A percentile compares a stretch with the other conserved stretches of the same genome.
Evolutionary conservation across 345 rosid species (phyloP).

Genomic region (Salix viminalis): DNA sequence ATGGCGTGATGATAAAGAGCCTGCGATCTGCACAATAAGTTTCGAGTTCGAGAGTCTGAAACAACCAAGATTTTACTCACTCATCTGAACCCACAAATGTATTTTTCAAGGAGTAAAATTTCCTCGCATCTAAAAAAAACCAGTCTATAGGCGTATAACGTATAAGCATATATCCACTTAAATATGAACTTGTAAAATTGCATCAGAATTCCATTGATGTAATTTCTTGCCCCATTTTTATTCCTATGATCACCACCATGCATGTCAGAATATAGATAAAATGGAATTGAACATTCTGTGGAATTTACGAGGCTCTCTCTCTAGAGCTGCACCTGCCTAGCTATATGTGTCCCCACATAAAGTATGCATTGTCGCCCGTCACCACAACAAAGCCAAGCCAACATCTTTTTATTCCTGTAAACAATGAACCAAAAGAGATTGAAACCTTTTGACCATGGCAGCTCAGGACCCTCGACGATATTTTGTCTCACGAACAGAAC

Average conservation of each 20-base stretch:
- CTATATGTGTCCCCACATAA: conserved; percentile 19
- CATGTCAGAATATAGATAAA: neutral
- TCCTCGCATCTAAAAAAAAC: too few species aligned
- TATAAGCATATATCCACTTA: too few species aligned
- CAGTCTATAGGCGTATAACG: too few species aligned
- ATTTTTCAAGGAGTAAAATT: too few species aligned
- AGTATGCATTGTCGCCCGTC: conserved; percentile 18
- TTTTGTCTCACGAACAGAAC: neutral
- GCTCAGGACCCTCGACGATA: neutral
- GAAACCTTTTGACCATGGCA: conserved; percentile 14
- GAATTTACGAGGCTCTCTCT: neutral
- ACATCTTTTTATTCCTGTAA: neutral
- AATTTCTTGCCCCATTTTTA: neutral
- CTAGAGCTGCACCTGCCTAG: neutral
- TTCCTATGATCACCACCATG: neutral
- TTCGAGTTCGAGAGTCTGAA: too few species aligned
- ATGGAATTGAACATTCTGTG: neutral
- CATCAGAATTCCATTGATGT: neutral
- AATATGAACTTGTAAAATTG: neutral
- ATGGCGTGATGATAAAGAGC: fast-evolving
- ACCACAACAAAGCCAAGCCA: neutral
- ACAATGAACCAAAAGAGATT: neutral
- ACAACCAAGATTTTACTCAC: too few species aligned
- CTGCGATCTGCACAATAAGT: too few species aligned
- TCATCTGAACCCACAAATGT: fast-evolving